Evolutionary conservation across 2,329 filamentous ascomycete species (phyloP).

Genomic region (Thielaviopsis musarum): DNA sequence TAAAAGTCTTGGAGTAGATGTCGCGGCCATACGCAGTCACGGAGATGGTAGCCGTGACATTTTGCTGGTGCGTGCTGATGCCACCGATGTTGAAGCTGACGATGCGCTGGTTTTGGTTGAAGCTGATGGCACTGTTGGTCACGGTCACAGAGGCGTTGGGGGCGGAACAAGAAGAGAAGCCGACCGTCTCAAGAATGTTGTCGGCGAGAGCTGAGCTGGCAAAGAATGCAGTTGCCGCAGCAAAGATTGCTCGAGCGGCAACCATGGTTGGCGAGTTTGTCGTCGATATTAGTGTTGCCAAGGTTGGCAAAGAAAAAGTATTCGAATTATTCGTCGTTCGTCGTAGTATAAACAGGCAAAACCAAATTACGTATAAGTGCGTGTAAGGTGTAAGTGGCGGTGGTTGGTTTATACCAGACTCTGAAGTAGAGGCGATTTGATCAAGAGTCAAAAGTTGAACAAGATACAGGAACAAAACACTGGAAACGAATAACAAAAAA

Average conservation of each 20-base stretch:
- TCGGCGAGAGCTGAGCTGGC: constrained; percentile 37
- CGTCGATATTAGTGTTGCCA: background rate
- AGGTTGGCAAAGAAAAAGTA: background rate
- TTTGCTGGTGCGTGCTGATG: constrained; percentile 53
- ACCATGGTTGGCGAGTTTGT: background rate
- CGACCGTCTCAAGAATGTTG: constrained; percentile 62
- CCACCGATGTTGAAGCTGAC: constrained; percentile 74
- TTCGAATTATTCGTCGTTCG: background rate
- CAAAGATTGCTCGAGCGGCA: constrained; percentile 1
- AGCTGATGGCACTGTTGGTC: constrained; percentile 57
- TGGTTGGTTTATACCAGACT: background rate
- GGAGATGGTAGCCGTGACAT: constrained; percentile 59
- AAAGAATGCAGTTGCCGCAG: constrained; percentile 21
- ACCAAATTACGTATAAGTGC: background rate
- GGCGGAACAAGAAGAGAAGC: constrained; percentile 55
- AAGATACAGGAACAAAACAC: background rate
- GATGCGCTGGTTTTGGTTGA: constrained; percentile 55
- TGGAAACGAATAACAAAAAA: background rate
- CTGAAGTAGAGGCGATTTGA: background rate
- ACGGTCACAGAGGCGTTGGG: constrained; percentile 42
- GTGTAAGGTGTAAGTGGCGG: background rate
- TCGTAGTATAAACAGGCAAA: background rate
- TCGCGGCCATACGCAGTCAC: constrained; percentile 72
- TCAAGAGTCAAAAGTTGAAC: background rate
- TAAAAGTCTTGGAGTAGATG: constrained; percentile 64